phyloP scores from a whole-genome alignment of 139 green algal species.

The Chlorella vulgaris region DNA sequence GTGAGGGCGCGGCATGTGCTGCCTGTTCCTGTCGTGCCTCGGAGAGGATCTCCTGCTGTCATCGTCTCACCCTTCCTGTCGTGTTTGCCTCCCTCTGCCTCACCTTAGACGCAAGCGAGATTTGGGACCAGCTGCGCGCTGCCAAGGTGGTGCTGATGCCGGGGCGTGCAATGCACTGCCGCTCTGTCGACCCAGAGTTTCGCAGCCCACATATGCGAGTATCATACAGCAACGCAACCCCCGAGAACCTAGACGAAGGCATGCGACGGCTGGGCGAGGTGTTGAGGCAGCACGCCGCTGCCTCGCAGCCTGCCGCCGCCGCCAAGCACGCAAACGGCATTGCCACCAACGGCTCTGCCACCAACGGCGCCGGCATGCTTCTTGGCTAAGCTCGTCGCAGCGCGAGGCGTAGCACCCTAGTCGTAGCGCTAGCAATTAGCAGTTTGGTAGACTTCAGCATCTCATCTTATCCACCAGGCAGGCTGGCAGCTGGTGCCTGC shows the following conservation, averaged over 20 bases:
- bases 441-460: too few species aligned
- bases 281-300: slow-evolving; percentile 1
- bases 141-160: slow-evolving; percentile 49
- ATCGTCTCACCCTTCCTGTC: too few species aligned
- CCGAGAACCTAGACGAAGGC: slow-evolving; percentile 44
- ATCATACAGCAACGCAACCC: slow-evolving; percentile 47
- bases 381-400: too few species aligned
- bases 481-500: too few species aligned
- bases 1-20: too few species aligned
- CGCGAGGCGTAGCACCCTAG: too few species aligned
- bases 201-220: slow-evolving; percentile 52
- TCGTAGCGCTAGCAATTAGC: too few species aligned
- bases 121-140: slow-evolving; percentile 37
- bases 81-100: too few species aligned
- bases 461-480: too few species aligned
- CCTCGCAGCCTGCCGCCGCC: background rate
- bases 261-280: slow-evolving; percentile 43
- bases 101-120: slow-evolving; percentile 11
- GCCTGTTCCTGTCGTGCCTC: too few species aligned
- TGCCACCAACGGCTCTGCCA: background rate
- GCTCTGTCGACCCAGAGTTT: slow-evolving; percentile 2
- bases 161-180: slow-evolving; percentile 22
- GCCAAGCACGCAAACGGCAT: too few species aligned
- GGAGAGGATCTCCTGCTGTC: too few species aligned
- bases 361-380: background rate